phyloP scores from a whole-genome alignment of 768 basidiomycete genomes.

The Suillus lakei region DNA sequence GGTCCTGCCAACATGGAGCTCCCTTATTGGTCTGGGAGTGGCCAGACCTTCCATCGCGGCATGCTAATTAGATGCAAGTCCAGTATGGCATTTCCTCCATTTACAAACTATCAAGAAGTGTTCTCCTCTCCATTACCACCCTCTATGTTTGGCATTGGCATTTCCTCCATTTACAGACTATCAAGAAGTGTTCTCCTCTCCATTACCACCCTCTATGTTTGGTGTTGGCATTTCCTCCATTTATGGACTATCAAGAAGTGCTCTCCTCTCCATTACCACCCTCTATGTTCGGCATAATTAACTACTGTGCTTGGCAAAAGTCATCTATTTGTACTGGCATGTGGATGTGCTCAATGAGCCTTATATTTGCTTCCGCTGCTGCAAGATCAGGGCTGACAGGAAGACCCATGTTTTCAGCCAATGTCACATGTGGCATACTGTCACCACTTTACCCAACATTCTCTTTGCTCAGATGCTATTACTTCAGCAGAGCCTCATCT shows the following conservation, averaged over 20 bases:
- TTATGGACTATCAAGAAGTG: slow-evolving; percentile 71
- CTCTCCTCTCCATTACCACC: slow-evolving; percentile 64
- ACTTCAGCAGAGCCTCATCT: background rate
- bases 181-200: slow-evolving; percentile 65
- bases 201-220: slow-evolving; percentile 45
- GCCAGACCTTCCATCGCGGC: background rate
- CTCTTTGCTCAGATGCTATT: background rate
- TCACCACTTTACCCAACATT: background rate
- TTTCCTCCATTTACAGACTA: slow-evolving; percentile 79
- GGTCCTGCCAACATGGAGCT: background rate
- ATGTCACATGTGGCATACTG: background rate
- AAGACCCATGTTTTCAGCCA: slow-evolving; percentile 76
- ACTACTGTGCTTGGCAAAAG: slow-evolving; percentile 75
- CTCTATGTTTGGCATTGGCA: no score
- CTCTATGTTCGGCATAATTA: slow-evolving; percentile 57
- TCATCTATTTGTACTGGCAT: slow-evolving; percentile 89
- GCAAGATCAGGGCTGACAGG: slow-evolving; percentile 90
- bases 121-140: slow-evolving; percentile 61
- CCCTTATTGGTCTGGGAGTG: background rate
- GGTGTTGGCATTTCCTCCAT: slow-evolving; percentile 74
- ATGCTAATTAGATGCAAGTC: slow-evolving; percentile 50
- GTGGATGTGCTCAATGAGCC: slow-evolving; percentile 89
- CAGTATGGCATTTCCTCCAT: slow-evolving; percentile 71
- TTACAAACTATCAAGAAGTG: slow-evolving; percentile 71
- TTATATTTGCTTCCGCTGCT: slow-evolving; percentile 94